Conservation (phyloP, 805 yeast genomes). For the Danielia reshetovae region DNA sequence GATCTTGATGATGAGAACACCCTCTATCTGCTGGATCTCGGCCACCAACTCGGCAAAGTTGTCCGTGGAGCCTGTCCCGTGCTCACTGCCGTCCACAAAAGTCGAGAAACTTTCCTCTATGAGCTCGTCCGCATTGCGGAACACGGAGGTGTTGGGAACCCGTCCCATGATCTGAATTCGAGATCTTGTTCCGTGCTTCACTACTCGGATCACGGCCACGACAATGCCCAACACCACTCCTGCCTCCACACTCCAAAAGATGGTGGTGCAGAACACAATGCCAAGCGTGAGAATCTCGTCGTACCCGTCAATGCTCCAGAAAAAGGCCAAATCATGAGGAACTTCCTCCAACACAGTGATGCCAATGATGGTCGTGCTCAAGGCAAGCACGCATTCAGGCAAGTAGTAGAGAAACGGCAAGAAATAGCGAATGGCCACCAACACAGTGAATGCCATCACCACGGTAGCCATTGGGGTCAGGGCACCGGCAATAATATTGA, state of each 20-base stretch:
- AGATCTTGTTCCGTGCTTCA: constrained; percentile 39
- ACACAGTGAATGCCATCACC: constrained; percentile 26
- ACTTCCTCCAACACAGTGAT: constrained; percentile 45
- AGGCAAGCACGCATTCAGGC: constrained; percentile 33
- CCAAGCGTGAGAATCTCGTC: constrained; percentile 20
- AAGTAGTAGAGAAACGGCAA: constrained; percentile 23
- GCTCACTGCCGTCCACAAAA: constrained; percentile 27
- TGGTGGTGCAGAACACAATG: constrained; percentile 22
- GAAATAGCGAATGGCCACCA: constrained; percentile 22
- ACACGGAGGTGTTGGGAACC: constrained; percentile 44
- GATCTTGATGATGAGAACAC: constrained; percentile 71
- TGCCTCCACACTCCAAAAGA: constrained; percentile 37
- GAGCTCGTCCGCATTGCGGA: constrained; percentile 68
- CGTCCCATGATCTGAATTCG: constrained; percentile 45
- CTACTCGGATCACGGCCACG: constrained; percentile 31
- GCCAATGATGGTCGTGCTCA: constrained; percentile 40
- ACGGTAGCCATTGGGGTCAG: constrained; percentile 38
- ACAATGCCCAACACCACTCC: constrained; percentile 35
- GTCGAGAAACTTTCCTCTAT: constrained; percentile 32
- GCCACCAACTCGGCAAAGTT: constrained; percentile 16
- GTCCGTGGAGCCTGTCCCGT: not conserved
- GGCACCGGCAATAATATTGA: constrained; percentile 43
- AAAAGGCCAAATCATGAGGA: constrained; percentile 44
- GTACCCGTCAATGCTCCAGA: constrained; percentile 20
- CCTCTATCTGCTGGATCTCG: constrained; percentile 50